Conservation (phyloP, 768 basidiomycete genomes). For the Agaricus sinodeliciosus region DNA sequence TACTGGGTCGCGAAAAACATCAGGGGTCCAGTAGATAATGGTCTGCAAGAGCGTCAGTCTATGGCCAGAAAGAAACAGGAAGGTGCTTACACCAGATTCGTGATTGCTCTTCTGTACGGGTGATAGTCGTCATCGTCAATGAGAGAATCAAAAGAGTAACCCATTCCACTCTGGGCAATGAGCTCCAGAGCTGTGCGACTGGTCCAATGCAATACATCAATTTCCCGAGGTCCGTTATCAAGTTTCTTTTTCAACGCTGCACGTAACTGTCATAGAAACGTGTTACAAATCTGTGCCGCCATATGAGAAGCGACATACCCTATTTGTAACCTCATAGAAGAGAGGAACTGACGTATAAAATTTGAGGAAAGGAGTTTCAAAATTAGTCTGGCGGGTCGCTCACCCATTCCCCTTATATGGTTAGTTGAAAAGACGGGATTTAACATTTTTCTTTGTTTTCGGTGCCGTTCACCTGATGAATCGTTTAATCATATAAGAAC, state of each 20-base stretch:
- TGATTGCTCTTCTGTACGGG: slow-evolving; percentile 26
- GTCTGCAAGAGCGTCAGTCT: neutral
- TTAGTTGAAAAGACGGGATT: slow-evolving; percentile 31
- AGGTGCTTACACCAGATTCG: slow-evolving; percentile 23
- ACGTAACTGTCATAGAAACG: slow-evolving; percentile 17
- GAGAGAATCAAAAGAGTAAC: slow-evolving; percentile 35
- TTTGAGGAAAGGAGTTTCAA: neutral
- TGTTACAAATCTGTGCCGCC: neutral
- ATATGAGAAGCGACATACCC: slow-evolving; percentile 8
- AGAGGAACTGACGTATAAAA: slow-evolving; percentile 17
- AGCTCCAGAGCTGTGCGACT: slow-evolving; percentile 40
- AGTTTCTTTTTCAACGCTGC: slow-evolving; percentile 16
- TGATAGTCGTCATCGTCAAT: slow-evolving; percentile 21
- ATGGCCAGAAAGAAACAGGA: neutral
- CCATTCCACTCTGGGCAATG: slow-evolving; percentile 42
- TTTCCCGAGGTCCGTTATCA: slow-evolving; percentile 21
- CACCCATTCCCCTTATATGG: slow-evolving; percentile 26
- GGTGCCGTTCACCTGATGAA: slow-evolving; percentile 26
- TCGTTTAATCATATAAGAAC: too few species aligned
- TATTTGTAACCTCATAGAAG: slow-evolving; percentile 20
- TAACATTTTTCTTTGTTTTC: slow-evolving; percentile 30
- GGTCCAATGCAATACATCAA: slow-evolving; percentile 30
- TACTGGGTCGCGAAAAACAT: slow-evolving; percentile 14
- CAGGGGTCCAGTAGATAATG: slow-evolving; percentile 10
- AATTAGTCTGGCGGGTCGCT: neutral